Base-by-base conservation (phyloP, 2,329 filamentous ascomycete genomes). In the Cladophialophora bantiana region DNA sequence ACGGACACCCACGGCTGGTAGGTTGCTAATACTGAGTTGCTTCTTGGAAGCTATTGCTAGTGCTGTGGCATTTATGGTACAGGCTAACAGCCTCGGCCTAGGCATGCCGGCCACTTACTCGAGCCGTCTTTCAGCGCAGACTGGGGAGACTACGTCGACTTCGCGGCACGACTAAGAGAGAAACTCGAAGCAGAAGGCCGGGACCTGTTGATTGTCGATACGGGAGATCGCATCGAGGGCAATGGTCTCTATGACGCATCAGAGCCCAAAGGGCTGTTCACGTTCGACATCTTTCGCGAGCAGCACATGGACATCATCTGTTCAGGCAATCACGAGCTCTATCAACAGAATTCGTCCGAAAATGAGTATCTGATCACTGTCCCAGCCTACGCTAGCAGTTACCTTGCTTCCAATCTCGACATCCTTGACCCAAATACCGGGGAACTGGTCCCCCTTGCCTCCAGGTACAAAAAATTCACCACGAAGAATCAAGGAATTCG, bases 61-160 rank as follows among this genome's bases (percentile, higher is more conserved):
- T 10, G 10, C 42, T 10, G 42, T 5, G 42, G n/a, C 20, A 20
- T 48, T 48, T 5, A 20, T 9, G 10, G 4, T 7, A 31, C 20
- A 50, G 26, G 45, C 45, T 50, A 50, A 50, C 7, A 5, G 3
- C 20, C 10, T 13, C 45, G 20, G n/a, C 9, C 9, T 50, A 50
- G 45, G 59, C 89, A 96, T 76, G 93, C 88, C 9, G 95, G 95
- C 1, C 95, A 99, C 83, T 81, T 98, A 4, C 90, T 94, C 82
- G 95, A 99, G 89, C 85, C 93, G 2, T 94, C 95, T 67, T 99
- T 96, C 79, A 94, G 92, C 6, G 94, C 93, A 55, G 95, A 99
- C 78, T 98, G 95, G 93, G 95, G 95, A 66, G 95, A 99, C 80
- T 99, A 98, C 79, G 86, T 98, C 74, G 97, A 94, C 6, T 97